Evolutionary conservation across 495 filamentous ascomycete species (phyloP).

Genomic region (Daldinia loculata): DNA sequence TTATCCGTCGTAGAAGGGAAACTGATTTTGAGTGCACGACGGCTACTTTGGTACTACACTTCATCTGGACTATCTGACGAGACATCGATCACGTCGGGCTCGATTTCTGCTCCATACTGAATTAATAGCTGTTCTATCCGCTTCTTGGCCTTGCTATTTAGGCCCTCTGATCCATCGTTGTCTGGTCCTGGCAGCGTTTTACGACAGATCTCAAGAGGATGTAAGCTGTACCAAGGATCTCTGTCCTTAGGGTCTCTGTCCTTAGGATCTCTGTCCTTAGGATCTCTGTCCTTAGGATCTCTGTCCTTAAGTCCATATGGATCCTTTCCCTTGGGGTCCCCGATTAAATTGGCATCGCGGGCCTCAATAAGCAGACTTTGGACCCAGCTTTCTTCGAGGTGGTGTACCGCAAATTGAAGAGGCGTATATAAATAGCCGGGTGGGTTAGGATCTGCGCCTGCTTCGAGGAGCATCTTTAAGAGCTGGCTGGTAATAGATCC

Average conservation of each 20-base stretch:
- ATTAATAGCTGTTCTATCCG: slow-evolving; percentile 21
- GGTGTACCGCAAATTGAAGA: slow-evolving; percentile 25
- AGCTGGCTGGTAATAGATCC: slow-evolving; percentile 19
- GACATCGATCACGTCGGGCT: not conserved
- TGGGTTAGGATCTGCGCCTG: slow-evolving; percentile 32
- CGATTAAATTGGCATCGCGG: slow-evolving; percentile 20
- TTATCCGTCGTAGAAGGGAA: not conserved
- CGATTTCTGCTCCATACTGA: slow-evolving; percentile 22
- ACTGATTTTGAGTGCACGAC: not conserved
- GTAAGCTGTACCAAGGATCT: slow-evolving; percentile 8
- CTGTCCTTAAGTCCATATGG: not conserved
- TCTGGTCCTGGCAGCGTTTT: not conserved
- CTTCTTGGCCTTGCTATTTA: slow-evolving; percentile 12
- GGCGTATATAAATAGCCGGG: slow-evolving; percentile 21
- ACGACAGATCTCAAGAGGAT: slow-evolving; percentile 31
- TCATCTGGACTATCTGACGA: not conserved
- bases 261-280: no score
- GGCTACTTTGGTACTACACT: not conserved
- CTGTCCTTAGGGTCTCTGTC: no score
- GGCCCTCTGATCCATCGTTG: not conserved
- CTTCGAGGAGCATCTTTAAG: slow-evolving; percentile 34
- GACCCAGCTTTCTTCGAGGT: slow-evolving; percentile 24
- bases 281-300: no score
- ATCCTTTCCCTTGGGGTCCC: slow-evolving; percentile 16
- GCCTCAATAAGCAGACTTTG: slow-evolving; percentile 31